These are phyloP conservation scores for Lentinula guzmanii DNA, from an alignment of 768 basidiomycete genomes.

Conservation along the genomic window DNA sequence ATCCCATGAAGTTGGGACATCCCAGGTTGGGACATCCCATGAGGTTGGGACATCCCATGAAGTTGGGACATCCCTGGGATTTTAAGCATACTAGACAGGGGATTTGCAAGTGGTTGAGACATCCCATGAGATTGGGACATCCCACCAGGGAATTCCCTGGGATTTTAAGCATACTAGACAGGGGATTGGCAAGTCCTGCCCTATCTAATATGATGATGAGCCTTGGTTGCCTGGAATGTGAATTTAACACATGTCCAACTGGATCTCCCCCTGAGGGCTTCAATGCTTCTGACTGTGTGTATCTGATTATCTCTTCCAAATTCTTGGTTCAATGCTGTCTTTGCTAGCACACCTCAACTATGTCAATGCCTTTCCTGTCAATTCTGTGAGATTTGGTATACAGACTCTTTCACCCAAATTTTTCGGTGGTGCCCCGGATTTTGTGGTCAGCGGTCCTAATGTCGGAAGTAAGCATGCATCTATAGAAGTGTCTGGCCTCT, in stretches of 20 bases:
- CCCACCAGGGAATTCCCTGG: too few species aligned
- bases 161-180: too few species aligned
- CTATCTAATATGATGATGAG: too few species aligned
- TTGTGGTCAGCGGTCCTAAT: conserved; percentile 43
- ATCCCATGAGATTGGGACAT: too few species aligned
- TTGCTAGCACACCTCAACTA: conserved; percentile 26
- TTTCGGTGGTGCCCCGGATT: conserved; percentile 32
- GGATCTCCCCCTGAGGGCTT: conserved; percentile 37
- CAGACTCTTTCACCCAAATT: conserved; percentile 37
- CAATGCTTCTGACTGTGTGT: conserved; percentile 29
- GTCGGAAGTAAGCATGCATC: conserved; percentile 28
- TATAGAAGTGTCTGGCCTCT: not conserved
- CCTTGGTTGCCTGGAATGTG: conserved; percentile 14
- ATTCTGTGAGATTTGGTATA: conserved; percentile 34
- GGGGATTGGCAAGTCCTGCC: too few species aligned
- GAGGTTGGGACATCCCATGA: too few species aligned
- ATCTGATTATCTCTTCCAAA: too few species aligned
- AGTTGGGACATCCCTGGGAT: too few species aligned
- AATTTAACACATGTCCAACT: conserved; percentile 33
- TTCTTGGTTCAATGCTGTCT: not conserved
- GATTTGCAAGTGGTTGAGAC: too few species aligned
- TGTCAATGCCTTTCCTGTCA: conserved; percentile 31
- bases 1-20: too few species aligned
- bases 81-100: too few species aligned
- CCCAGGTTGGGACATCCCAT: too few species aligned